Evolutionary conservation across 768 basidiomycete species (phyloP), one percentile per base, ranked within the genome.

Genomic region (Filobasidium floriforme): DNA sequence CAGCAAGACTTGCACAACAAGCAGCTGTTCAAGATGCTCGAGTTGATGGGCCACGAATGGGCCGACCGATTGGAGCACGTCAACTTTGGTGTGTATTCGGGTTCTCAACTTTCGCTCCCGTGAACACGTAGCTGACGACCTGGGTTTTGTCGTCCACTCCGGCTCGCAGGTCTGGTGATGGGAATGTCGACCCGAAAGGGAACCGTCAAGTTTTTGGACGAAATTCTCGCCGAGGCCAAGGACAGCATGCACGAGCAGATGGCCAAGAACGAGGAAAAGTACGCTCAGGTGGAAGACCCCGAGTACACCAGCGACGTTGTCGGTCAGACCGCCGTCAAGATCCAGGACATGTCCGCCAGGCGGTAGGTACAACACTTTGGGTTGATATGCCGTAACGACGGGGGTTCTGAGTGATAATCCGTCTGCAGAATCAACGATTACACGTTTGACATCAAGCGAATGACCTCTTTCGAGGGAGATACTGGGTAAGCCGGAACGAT

Each of bases 201-300:
- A 41, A 97, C 90, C 0, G 93, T 90, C 54, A 92, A 94, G 60
- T 97, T 97, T 84, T 81, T 99, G 37, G 87, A 96, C 72, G 85
- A 97, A 78, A 97, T 78, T 44, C 71, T 82, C 28, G 85, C 87
- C 71, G 92, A 96, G 74, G 91, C 93, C 0, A 84, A 85, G 5
- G 83, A 84, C 52, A 87, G 88, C 60, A 98, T 98, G 94, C 91
- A 90, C 79, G 92, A 93, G 66, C 90, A 93, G 80, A 99, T 99
- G 94, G 83, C 82, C 79, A 87, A 87, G 80, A 97, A 97, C 76
- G 87, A 90, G 80, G 91, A 87, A 61, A 99, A 98, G 79, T 97
- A 93, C 73, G 84, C 81, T 3, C 86, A 87, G 28, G 84, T 99
- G 43, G 90, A 90, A 73, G 86, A 99, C 77, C 93, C 94, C 0